Conservation (phyloP, 345 rosid species). For the Syzygium jambos region DNA sequence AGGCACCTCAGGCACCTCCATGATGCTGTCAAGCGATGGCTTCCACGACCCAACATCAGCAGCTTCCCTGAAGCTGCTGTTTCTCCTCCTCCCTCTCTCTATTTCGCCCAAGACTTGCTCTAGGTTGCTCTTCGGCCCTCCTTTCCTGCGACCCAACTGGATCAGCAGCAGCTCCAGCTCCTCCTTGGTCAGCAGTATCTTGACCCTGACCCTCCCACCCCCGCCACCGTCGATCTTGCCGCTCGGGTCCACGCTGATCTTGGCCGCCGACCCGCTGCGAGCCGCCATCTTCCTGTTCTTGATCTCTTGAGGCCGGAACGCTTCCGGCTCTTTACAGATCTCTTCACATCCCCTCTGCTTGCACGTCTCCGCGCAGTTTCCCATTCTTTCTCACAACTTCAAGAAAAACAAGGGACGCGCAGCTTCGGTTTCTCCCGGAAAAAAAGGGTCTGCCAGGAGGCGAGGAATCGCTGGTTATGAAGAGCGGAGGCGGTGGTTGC, state of each 20-base stretch:
- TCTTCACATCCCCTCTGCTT: not conserved
- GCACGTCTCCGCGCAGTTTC: conserved; percentile 30
- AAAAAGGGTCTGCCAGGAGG: not conserved
- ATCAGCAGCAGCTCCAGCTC: conserved; percentile 58
- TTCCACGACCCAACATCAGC: conserved; percentile 24
- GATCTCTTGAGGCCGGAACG: not conserved
- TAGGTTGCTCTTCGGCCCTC: not conserved
- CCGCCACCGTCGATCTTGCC: conserved; percentile 7
- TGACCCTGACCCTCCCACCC: conserved; percentile 43
- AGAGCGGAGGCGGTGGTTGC: not conserved
- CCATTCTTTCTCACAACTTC: conserved; percentile 13
- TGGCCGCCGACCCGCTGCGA: not conserved
- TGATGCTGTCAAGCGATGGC: conserved; percentile 63
- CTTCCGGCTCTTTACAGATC: not conserved
- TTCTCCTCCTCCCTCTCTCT: conserved; percentile 15
- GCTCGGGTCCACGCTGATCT: not conserved
- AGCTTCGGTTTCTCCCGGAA: not conserved
- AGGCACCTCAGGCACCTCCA: conserved; percentile 31
- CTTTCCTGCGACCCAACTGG: conserved; percentile 24
- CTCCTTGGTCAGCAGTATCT: conserved; percentile 67
- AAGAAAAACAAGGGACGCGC: not conserved
- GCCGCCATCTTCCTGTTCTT: not conserved
- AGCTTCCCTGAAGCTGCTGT: not conserved
- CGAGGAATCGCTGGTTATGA: not conserved
- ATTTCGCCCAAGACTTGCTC: conserved; percentile 31